Percentiles rank a stretch among this genome's conserved stretches.
Evolutionary conservation across 306 rosid species (phyloP).

Genomic region (Quercus wislizeni): DNA sequence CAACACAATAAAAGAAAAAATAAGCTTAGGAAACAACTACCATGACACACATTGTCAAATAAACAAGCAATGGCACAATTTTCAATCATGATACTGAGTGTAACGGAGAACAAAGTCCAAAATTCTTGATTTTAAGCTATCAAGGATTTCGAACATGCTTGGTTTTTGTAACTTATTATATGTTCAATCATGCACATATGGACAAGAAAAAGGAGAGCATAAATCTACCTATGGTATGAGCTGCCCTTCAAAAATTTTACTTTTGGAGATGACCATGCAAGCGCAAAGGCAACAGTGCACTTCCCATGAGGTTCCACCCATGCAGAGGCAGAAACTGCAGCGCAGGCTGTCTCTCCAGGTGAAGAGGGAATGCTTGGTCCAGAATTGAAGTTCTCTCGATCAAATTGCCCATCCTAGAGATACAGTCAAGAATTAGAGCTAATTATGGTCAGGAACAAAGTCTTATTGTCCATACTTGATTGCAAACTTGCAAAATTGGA

Average conservation of each 20-base stretch:
- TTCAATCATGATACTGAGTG: not conserved
- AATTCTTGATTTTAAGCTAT: not conserved
- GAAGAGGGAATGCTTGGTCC: slow-evolving; percentile 90
- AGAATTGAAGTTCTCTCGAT: slow-evolving; percentile 65
- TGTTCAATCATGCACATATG: not conserved
- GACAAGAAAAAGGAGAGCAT: slow-evolving; percentile 13
- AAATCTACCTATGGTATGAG: slow-evolving; percentile 68
- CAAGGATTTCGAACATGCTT: not conserved
- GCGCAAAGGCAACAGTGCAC: slow-evolving; percentile 86
- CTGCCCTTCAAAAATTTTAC: slow-evolving; percentile 84
- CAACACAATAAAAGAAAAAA: not conserved
- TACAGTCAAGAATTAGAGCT: slow-evolving; percentile 29
- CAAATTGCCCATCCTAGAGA: slow-evolving; percentile 87
- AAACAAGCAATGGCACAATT: not conserved
- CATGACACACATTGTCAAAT: not conserved
- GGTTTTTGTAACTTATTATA: not conserved
- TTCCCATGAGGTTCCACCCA: slow-evolving; percentile 99
- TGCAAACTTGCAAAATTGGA: not conserved
- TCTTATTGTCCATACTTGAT: not conserved
- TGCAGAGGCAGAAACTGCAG: slow-evolving; percentile 93
- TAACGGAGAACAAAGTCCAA: not conserved
- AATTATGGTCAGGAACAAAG: not conserved
- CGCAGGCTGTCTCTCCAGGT: slow-evolving; percentile 89
- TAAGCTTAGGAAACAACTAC: not conserved
- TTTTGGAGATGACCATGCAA: slow-evolving; percentile 98